Evolutionary conservation across 208 protist species (phyloP).

Genomic region (Leptomonas pyrrhocoris): DNA sequence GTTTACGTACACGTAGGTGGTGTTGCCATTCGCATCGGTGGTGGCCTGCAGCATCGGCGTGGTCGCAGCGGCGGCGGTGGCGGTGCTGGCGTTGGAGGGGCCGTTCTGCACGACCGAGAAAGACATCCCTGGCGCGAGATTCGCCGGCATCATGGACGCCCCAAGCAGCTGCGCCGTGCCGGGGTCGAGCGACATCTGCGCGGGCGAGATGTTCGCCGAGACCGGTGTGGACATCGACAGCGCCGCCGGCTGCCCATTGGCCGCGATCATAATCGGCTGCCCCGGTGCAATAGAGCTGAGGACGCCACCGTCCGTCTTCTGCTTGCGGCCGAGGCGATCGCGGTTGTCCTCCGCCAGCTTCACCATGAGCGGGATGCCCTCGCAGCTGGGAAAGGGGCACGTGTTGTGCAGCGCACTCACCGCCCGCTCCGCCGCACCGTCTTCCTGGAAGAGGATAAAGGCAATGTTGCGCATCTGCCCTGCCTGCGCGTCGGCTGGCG

Average conservation of each 20-base stretch:
- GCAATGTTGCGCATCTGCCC: slow-evolving; percentile 66
- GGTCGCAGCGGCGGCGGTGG: no score
- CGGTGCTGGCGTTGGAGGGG: no score
- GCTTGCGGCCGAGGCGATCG: slow-evolving; percentile 49
- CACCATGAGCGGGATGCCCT: slow-evolving; percentile 67
- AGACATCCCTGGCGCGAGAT: slow-evolving; percentile 1
- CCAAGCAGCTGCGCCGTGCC: slow-evolving; percentile 4
- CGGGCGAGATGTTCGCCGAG: slow-evolving; percentile 22
- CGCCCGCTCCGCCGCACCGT: slow-evolving; percentile 64
- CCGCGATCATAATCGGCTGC: slow-evolving; percentile 7
- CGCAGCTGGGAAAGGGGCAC: slow-evolving; percentile 56
- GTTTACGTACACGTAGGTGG: slow-evolving; percentile 21
- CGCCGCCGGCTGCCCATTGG: slow-evolving; percentile 2
- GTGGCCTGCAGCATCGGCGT: slow-evolving; percentile 25
- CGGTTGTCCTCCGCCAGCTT: slow-evolving; percentile 74
- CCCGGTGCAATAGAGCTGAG: not conserved
- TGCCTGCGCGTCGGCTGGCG: slow-evolving; percentile 8
- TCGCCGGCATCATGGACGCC: slow-evolving; percentile 14
- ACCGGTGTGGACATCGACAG: slow-evolving; percentile 21
- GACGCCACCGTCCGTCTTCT: slow-evolving; percentile 25
- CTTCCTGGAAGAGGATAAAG: slow-evolving; percentile 68
- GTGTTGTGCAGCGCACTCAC: slow-evolving; percentile 60
- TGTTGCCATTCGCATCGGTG: slow-evolving; percentile 22
- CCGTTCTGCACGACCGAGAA: slow-evolving; percentile 8
- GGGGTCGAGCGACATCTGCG: slow-evolving; percentile 22